Base-by-base conservation (phyloP, 257 asterid species). In the Forsythia viridissima region DNA sequence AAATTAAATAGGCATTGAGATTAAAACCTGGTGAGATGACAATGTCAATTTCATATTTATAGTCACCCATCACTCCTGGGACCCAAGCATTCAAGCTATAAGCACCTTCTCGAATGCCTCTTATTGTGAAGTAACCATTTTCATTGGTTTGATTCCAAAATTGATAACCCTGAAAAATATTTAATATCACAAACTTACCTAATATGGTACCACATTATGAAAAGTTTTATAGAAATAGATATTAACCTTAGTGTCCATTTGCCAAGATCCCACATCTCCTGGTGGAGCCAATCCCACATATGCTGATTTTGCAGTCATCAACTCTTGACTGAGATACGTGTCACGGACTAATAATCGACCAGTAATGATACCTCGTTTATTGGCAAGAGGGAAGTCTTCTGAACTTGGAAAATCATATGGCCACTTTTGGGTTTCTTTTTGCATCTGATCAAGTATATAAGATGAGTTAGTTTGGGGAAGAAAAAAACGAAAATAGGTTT, bases 241-340 rank as follows among this genome's bases (percentile, higher is more conserved):
- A 4, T 69, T 43, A 16, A 77, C 97, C 96, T 94, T 90, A 75
- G 84, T 70, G 1, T 90, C 92, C 2, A 15, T 68, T 85, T 91
- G 97, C 97, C 98, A 94, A 4, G 97, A 91, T 77, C 97, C 97
- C 0, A 59, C 80, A n/a, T 74, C 72, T 74, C 97, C 97, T 0
- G 89, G 92, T 4, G 89, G 73, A 20, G 98, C 98, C 80, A 94
- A 76, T 48, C 97, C 98, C 5, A 94, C 84, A 73, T 83, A 87
- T 3, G 97, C 94, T 65, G 79, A 81, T 76, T 76, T 87, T 12
- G 94, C 93, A 0, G 89, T 82, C 3, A 80, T 38, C 9, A 4
- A 51, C 4, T 79, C 72, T 68, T 34, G 44, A 24, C 57, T 57
- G 0, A 85, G 61, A 77, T 86, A 89, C 88, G 83, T 59, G 79